A percentile compares a stretch with the other conserved stretches of the same genome.
These are phyloP conservation scores for Saccharomycopsis hybrid DNA, from an alignment of 1,139 yeast species.

Conservation along the genomic window DNA sequence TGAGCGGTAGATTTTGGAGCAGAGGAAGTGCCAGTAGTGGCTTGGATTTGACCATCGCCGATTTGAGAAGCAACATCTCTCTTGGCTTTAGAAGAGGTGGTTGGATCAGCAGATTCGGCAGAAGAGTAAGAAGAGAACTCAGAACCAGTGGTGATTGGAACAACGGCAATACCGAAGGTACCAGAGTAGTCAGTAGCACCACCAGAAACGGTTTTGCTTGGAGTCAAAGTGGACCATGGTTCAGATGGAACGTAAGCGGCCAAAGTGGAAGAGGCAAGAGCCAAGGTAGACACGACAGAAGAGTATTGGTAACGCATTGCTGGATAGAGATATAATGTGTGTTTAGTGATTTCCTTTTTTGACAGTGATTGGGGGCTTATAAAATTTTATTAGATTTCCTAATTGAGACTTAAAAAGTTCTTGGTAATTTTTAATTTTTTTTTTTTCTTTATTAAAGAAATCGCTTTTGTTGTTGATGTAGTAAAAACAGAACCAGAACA, in stretches of 20 bases:
- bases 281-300: slow-evolving; percentile 34
- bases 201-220: slow-evolving; percentile 49
- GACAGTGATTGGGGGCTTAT: background rate
- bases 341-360: background rate
- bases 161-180: slow-evolving; percentile 66
- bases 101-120: slow-evolving; percentile 31
- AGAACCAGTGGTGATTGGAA: slow-evolving; percentile 36
- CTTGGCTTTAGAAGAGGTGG: slow-evolving; percentile 32
- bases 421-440: background rate
- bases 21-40: slow-evolving; percentile 31
- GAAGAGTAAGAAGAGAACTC: slow-evolving; percentile 25
- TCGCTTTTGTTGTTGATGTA: background rate
- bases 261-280: slow-evolving; percentile 43
- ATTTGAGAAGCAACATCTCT: slow-evolving; percentile 35
- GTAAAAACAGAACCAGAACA: too few species aligned
- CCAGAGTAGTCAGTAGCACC: slow-evolving; percentile 55
- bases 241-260: slow-evolving; percentile 66
- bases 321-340: background rate
- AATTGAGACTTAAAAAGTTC: too few species aligned
- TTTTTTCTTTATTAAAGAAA: background rate
- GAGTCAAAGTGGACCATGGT: slow-evolving; percentile 71
- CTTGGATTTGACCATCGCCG: slow-evolving; percentile 39
- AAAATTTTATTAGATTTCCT: too few species aligned
- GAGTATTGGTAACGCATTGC: slow-evolving; percentile 34
- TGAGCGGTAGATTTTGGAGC: slow-evolving; percentile 42